A percentile compares a stretch with the other conserved stretches of the same genome.
phyloP scores from a whole-genome alignment of 106 monocot genomes.

The Platanthera guangdongensis region DNA sequence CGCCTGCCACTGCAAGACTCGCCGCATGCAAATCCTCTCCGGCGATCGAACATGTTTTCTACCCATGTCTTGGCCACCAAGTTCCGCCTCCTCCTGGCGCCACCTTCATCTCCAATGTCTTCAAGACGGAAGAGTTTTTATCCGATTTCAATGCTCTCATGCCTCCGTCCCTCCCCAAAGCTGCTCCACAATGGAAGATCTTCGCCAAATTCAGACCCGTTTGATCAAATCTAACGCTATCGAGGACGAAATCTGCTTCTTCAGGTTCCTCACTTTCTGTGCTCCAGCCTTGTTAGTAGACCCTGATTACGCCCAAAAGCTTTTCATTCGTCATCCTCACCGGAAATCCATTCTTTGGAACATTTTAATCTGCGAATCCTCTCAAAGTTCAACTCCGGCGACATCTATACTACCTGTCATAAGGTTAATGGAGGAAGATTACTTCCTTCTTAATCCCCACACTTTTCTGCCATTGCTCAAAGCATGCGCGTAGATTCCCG shows the following conservation, averaged over 20 bases:
- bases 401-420: conserved; percentile 16
- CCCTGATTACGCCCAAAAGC: background rate
- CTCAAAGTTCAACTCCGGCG: conserved; percentile 12
- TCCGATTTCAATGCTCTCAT: background rate
- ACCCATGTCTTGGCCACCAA: background rate
- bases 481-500: conserved; percentile 21
- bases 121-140: background rate
- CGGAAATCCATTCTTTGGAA: background rate
- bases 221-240: conserved; percentile 25
- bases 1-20: background rate
- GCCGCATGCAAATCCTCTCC: no score
- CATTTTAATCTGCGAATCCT: conserved; percentile 1
- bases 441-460: background rate
- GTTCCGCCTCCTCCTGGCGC: background rate
- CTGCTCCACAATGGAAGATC: conserved; percentile 9
- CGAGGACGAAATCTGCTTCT: conserved; percentile 13
- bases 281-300: background rate
- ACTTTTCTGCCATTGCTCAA: conserved; percentile 26
- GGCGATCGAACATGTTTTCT: no score
- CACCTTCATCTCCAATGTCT: background rate
- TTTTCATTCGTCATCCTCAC: background rate
- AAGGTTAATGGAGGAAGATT: conserved; percentile 21
- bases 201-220: conserved; percentile 31
- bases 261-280: conserved; percentile 17
- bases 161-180: conserved; percentile 11